Evolutionary conservation across 2,329 filamentous ascomycete genomes (phyloP).

Genomic region (Pseudogymnoascus sp.): DNA sequence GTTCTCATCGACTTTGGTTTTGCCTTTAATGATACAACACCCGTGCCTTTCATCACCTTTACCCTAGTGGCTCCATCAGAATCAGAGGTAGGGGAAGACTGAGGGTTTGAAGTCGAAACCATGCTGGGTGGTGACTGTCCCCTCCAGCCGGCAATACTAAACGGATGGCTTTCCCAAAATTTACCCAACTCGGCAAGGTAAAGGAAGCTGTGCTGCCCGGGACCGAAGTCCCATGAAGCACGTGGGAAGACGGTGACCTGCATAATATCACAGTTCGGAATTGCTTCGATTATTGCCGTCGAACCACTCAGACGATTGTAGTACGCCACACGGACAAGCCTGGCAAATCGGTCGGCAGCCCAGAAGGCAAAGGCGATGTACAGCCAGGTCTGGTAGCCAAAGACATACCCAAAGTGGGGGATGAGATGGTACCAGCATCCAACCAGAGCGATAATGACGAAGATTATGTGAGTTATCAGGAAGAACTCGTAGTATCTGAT

Average conservation of each 20-base stretch:
- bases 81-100: background rate
- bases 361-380: constrained; percentile 36
- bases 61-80: background rate
- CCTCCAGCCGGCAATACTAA: constrained; percentile 30
- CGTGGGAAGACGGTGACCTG: constrained; percentile 33
- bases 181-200: constrained; percentile 42
- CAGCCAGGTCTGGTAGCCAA: constrained; percentile 42
- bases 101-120: background rate
- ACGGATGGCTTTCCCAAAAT: constrained; percentile 48
- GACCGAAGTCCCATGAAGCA: constrained; percentile 27
- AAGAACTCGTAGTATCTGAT: constrained; percentile 15
- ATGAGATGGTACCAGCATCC: constrained; percentile 30
- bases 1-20: background rate
- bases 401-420: constrained; percentile 28
- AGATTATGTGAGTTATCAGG: constrained; percentile 13
- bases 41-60: background rate
- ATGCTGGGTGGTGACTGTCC: background rate
- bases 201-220: constrained; percentile 35
- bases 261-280: constrained; percentile 31
- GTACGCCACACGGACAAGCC: constrained; percentile 32
- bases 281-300: constrained; percentile 23
- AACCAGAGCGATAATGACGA: constrained; percentile 12
- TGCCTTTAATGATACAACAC: background rate
- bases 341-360: constrained; percentile 37
- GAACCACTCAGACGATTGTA: background rate